Evolutionary conservation across 164 flowering plant species (phyloP), one percentile per base, ranked within the genome.

Genomic region (Echeveria elegans): DNA sequence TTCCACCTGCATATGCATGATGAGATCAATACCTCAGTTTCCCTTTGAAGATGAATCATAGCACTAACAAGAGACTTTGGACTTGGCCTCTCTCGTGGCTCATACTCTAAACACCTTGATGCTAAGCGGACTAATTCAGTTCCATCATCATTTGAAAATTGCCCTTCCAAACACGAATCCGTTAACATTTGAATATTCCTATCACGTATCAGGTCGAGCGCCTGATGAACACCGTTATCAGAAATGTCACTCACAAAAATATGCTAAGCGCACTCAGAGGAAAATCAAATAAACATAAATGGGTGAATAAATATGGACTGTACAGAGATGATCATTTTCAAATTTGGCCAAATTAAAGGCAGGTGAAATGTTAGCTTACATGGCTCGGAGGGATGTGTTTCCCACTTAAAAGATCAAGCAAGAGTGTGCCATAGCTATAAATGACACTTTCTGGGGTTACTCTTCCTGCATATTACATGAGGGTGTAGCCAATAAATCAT

Each of bases 121-220:
- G 99, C 96, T 69, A 94, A 90, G 62, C 77, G 88, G 69, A 94
- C 78, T 66, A 91, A 88, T 24, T 72, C 83, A 14, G 88, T 88
- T 32, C 91, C 96, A 71, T 94, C 96, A 67, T 89, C 93, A 47
- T 80, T 79, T 23, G 96, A 89, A 71, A 89, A 94, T 72, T 91
- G 85, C 5, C 97, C 99, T 72, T 91, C 97, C 76, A 94, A 78
- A 76, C 88, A 95, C 37, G 99, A 94, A 80, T 94, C 99, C 97
- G 88, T 94, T 31, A 94, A 73, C 7, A 81, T 74, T 69, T 79
- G 84, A 70, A 91, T 86, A 77, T 91, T 89, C 71, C 79, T 86
- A 18, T 92, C 96, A 28, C 93, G 81, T 71, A 94, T 94, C 96
- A 94, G 82, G 72, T 94, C 99, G 68, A 94, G 89, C 67, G 99